Percentiles rank a stretch among this genome's conserved stretches.
Conservation (phyloP, 257 asterid genomes). For the Thymus quinquecostatus region DNA sequence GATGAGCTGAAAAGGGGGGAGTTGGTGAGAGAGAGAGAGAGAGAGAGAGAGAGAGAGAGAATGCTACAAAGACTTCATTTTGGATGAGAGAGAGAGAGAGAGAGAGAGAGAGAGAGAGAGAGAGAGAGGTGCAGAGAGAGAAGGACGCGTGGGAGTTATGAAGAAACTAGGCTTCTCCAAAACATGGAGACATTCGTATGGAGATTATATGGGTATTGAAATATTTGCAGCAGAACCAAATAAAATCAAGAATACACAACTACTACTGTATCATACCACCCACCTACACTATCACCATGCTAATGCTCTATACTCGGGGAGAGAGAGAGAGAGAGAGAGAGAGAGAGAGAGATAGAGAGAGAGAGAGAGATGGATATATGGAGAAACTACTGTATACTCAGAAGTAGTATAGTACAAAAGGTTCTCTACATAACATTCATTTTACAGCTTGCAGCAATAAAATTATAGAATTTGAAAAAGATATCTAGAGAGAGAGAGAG, state of each 20-base stretch:
- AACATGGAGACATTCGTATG: slow-evolving; percentile 29
- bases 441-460: slow-evolving; percentile 44
- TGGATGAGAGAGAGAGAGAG: slow-evolving; percentile 21
- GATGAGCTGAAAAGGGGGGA: background rate
- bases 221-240: slow-evolving; percentile 25
- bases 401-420: slow-evolving; percentile 39
- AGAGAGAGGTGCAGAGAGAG: slow-evolving; percentile 24
- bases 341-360: background rate
- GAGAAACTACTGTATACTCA: background rate
- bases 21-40: background rate
- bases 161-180: slow-evolving; percentile 29
- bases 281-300: background rate
- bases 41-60: slow-evolving; percentile 9
- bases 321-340: background rate
- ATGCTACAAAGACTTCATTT: slow-evolving; percentile 44
- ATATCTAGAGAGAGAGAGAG: slow-evolving; percentile 17
- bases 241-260: background rate
- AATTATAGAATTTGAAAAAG: slow-evolving; percentile 27
- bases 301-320: background rate
- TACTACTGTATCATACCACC: background rate
- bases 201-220: slow-evolving; percentile 29
- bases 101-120: slow-evolving; percentile 25
- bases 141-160: slow-evolving; percentile 36
- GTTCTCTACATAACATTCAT: slow-evolving; percentile 31
- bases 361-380: background rate